Base-by-base conservation (phyloP, 768 basidiomycete species). In the Mycena amicta region DNA sequence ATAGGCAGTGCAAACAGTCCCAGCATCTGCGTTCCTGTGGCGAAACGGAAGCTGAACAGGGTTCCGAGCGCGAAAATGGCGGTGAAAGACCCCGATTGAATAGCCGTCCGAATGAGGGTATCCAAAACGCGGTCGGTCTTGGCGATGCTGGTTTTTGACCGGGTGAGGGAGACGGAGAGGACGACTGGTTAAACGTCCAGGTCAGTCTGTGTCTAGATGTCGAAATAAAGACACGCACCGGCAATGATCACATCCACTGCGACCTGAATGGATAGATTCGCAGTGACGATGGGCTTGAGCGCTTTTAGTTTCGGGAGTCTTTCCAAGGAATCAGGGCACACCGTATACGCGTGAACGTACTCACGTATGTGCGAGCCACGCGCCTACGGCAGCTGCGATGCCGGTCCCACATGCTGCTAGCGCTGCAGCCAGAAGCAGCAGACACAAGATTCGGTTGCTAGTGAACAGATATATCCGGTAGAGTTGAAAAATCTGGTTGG, bases 21-120 rank as follows among this genome's bases (percentile, higher is more conserved):
- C n/a, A 54, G 5, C 33, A 54, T 53, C 20, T 20, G 53, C 25
- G 57, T 53, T 1, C 22, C 47, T 0, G 52, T 26, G 15, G 43
- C 16, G 26, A 53, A 59, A 15, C 28, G 52, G 46, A 53, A 54
- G n/a, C 45, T 26, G 5, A 59, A 20, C n/a, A 54, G n/a, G n/a
- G 45, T 50, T 18, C 52, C 52, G 33, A 59, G 46, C 25, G 57
- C 57, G 30, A 53, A 59, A 18, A 59, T 11, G 16, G 57, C 57
- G 11, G 57, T 59, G 23, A 59, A 59, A 18, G 20, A 27, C 2
- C 57, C 57, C n/a, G 52, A 53, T 26, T 53, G 52, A 3, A 59
- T 28, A 11, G 57, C 52, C 13, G 16, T 50, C 1, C 52, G 57
- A 5, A 53, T 59, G 15, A 59, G 33, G 11, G 18, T 13, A 30